These are phyloP conservation scores for Heterobasidion parviporum DNA, from an alignment of 1,284 basidiomycete species.

Conservation along the genomic window DNA sequence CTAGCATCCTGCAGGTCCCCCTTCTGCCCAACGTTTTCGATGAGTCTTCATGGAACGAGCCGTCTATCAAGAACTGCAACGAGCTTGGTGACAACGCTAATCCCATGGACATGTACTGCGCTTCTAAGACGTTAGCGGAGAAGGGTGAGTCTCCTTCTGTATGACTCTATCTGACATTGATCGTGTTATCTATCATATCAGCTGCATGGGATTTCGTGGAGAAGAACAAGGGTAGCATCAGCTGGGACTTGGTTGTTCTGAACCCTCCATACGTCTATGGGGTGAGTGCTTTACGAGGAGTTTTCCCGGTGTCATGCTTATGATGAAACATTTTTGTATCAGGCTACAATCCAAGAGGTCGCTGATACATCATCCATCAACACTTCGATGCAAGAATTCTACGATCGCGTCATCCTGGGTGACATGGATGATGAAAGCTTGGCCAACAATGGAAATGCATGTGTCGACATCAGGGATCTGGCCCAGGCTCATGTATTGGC, in stretches of 20 bases:
- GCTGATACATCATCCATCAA: slow-evolving; percentile 38
- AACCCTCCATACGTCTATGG: slow-evolving; percentile 46
- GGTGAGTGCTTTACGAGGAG: background rate
- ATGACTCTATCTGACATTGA: background rate
- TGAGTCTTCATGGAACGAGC: slow-evolving; percentile 61
- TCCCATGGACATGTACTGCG: slow-evolving; percentile 39
- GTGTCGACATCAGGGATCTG: slow-evolving; percentile 52
- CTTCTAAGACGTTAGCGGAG: slow-evolving; percentile 68
- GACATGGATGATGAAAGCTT: slow-evolving; percentile 3
- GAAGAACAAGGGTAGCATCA: slow-evolving; percentile 35
- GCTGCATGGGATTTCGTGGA: slow-evolving; percentile 53
- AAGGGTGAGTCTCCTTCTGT: slow-evolving; percentile 25
- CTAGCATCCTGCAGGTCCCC: slow-evolving; percentile 33
- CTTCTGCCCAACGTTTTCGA: slow-evolving; percentile 17
- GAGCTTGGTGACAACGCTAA: slow-evolving; percentile 39
- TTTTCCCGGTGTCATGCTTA: background rate
- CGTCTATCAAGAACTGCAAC: slow-evolving; percentile 39
- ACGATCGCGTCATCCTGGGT: slow-evolving; percentile 23
- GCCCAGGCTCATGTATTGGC: slow-evolving; percentile 46
- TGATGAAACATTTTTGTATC: background rate
- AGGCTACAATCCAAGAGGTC: slow-evolving; percentile 44
- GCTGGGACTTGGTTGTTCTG: slow-evolving; percentile 48
- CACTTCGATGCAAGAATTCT: slow-evolving; percentile 35
- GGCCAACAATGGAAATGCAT: slow-evolving; percentile 14
- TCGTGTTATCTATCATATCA: slow-evolving; percentile 4